Base-by-base conservation (phyloP, 1,284 basidiomycete species). In the Cystobasidiaceae sp. region DNA sequence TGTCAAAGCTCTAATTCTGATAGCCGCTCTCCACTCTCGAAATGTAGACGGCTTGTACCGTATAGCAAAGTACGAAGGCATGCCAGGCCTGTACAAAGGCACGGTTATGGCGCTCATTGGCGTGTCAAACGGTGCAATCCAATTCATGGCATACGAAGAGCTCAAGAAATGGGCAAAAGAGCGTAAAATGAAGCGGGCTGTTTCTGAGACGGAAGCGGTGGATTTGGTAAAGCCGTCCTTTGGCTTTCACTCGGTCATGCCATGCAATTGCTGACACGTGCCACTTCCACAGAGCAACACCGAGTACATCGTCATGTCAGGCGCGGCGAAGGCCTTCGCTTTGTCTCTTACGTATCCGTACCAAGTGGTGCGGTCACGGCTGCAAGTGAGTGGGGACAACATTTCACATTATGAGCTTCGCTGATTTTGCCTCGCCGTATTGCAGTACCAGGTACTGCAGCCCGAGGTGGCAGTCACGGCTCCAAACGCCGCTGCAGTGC, bases 121-220 rank as follows among this genome's bases (percentile, higher is more conserved):
- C 37, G 93, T 98, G 61, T 88, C 87, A 74, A 97, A 94, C 75
- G 94, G 94, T 1, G 92, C 93, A 0, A 84, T 97, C 60, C 94
- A 98, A 75, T 98, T 99, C 76, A 90, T 94, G 81, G 84, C 86
- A 0, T 98, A 98, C 75, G 96, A 98, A 76, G 86, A 97, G 77
- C 86, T 97, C 83, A 98, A 98, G 77, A 80, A 83, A 52, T 89
- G 90, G 84, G 86, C 87, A 13, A 88, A 91, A 71, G 87, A 89
- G 69, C 80, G 83, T 63, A 92, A 90, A 77, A 80, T 82, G 70
- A 81, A 79, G 71, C 80, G 80, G 79, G 68, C 77, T 79, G 68
- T 88, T 86, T 82, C 66, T 69, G 83, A 82, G n/a, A 76, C 82
- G 25, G 84, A 86, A 37, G 85, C 86, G 59, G 90, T 93, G 73